phyloP scores from a whole-genome alignment of 2,329 filamentous ascomycete species.

The Alternaria arbusti region DNA sequence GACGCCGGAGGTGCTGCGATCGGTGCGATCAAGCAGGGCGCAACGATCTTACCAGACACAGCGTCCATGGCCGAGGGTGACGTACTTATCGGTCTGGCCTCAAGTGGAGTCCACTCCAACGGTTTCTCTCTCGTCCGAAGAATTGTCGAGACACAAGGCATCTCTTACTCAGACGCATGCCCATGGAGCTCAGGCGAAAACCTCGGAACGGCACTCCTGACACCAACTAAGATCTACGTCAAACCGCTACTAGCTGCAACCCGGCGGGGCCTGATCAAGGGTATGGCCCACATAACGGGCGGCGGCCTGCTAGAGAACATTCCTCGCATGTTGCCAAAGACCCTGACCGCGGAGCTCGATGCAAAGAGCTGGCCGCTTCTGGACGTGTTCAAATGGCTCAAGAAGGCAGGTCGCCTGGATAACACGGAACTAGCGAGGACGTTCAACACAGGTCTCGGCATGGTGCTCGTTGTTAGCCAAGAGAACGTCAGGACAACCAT shows the following conservation, averaged over 20 bases:
- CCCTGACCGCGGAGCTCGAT: conserved; percentile 82
- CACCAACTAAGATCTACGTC: conserved; percentile 94
- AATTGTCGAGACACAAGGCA: conserved; percentile 75
- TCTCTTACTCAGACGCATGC: conserved; percentile 73
- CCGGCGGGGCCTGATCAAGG: conserved; percentile 74
- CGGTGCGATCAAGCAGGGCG: conserved; percentile 74
- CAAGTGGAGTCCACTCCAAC: conserved; percentile 91
- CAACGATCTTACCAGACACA: conserved; percentile 75
- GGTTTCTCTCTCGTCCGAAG: conserved; percentile 96
- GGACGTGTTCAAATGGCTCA: conserved; percentile 86
- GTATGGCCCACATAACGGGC: conserved; percentile 95
- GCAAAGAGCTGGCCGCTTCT: conserved; percentile 77
- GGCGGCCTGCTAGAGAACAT: conserved; percentile 94
- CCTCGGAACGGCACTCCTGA: conserved; percentile 80
- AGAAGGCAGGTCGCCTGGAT: conserved; percentile 72
- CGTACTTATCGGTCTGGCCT: conserved; percentile 82
- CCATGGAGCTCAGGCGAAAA: conserved; percentile 74
- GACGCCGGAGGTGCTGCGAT: conserved; percentile 91
- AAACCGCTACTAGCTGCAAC: conserved; percentile 73
- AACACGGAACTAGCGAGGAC: conserved; percentile 84
- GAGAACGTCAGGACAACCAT: conserved; percentile 67
- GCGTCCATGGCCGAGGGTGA: conserved; percentile 81
- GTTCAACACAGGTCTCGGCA: conserved; percentile 94
- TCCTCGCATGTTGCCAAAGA: conserved; percentile 84
- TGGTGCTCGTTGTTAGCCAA: conserved; percentile 82